phyloP scores from a whole-genome alignment of 306 rosid species.

The Abrus precatorius region DNA sequence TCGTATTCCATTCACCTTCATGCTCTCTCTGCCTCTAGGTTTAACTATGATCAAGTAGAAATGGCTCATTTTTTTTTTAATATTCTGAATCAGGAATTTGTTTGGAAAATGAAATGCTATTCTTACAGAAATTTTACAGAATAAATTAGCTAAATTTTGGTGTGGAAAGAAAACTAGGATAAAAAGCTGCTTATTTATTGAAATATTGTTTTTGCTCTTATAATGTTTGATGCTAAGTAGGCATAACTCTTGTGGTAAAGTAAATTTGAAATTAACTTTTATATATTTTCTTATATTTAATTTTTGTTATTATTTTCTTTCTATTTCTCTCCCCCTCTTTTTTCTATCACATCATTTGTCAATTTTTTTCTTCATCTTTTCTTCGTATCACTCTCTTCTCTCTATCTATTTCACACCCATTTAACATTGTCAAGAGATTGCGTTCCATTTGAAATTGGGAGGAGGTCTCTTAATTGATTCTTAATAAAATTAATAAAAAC shows the following conservation, averaged over 20 bases:
- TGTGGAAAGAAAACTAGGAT: slow-evolving; percentile 3
- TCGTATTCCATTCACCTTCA: slow-evolving; percentile 26
- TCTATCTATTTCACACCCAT: no score
- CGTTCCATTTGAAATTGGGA: neutral
- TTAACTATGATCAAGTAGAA: slow-evolving; percentile 11
- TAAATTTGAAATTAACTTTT: neutral
- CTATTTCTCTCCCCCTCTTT: no score
- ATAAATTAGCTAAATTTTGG: neutral
- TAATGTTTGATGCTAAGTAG: neutral
- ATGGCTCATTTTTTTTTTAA: neutral
- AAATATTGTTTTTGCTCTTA: neutral
- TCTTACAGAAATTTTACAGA: slow-evolving; percentile 3
- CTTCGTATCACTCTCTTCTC: no score
- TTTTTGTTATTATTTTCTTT: no score
- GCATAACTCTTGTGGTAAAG: neutral
- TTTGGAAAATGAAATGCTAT: neutral
- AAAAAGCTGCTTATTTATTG: neutral
- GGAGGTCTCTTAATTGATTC: neutral
- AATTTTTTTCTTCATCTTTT: no score
- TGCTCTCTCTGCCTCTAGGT: neutral
- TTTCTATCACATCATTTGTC: no score
- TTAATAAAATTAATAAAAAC: neutral
- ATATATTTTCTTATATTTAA: no score
- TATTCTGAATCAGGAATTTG: neutral
- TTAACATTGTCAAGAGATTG: no score